These are phyloP conservation scores for Aaosphaeria pasadenensis DNA, from an alignment of 2,329 filamentous ascomycete genomes.

Conservation along the genomic window DNA sequence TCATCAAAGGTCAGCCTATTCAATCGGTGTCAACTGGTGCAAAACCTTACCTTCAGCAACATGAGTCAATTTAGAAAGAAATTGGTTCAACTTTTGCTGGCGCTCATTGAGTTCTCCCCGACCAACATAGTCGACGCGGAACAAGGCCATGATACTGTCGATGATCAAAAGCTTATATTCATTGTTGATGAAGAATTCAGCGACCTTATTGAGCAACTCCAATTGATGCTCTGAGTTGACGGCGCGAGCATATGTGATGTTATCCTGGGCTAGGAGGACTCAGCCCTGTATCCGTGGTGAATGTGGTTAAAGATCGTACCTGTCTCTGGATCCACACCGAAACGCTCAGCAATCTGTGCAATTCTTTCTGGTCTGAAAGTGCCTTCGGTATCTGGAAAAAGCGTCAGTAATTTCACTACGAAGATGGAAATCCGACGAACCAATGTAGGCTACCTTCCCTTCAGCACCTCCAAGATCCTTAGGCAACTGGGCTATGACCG, in stretches of 20 bases:
- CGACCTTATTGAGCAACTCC: constrained; percentile 60
- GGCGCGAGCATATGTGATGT: constrained; percentile 64
- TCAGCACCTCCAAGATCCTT: constrained; percentile 63
- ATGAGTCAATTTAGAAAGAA: constrained; percentile 61
- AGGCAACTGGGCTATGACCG: constrained; percentile 59
- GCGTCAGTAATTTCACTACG: neutral
- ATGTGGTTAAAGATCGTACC: constrained; percentile 7
- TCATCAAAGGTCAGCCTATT: neutral
- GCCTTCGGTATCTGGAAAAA: constrained; percentile 41
- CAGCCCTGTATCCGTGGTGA: constrained; percentile 42
- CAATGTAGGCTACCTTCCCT: constrained; percentile 68
- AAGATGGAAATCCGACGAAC: constrained; percentile 23
- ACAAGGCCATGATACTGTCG: constrained; percentile 69
- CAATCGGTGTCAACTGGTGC: neutral
- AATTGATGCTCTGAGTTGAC: constrained; percentile 66
- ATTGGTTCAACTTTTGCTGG: constrained; percentile 66
- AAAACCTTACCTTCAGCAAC: constrained; percentile 58
- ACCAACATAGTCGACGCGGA: constrained; percentile 65
- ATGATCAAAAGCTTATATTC: constrained; percentile 66
- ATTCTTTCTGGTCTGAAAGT: constrained; percentile 66
- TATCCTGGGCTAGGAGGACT: constrained; percentile 59
- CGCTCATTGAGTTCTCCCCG: constrained; percentile 66
- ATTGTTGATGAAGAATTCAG: constrained; percentile 59
- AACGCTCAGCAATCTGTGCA: constrained; percentile 64
- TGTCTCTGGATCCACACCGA: constrained; percentile 47